phyloP scores from a whole-genome alignment of 352 stramenopile species.

The Pythium monospermum region DNA sequence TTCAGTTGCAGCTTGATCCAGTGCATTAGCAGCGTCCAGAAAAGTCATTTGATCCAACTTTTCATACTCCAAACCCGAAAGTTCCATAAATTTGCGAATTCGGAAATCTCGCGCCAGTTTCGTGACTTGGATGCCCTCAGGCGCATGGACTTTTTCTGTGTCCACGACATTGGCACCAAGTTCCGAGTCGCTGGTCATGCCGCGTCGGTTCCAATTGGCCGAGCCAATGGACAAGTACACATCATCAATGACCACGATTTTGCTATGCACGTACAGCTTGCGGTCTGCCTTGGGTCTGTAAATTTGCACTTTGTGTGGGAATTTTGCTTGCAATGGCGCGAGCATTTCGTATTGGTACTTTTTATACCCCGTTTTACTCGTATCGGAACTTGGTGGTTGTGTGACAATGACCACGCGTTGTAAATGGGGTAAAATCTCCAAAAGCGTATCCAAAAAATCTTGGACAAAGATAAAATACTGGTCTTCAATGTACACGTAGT shows the following conservation, averaged over 20 bases:
- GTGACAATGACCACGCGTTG: conserved; percentile 47
- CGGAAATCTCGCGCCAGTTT: conserved; percentile 42
- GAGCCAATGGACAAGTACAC: conserved; percentile 57
- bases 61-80: conserved; percentile 30
- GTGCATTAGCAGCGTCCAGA: conserved; percentile 32
- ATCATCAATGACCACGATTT: conserved; percentile 56
- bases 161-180: conserved; percentile 53
- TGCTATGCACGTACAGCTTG: conserved; percentile 49
- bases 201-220: conserved; percentile 64
- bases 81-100: conserved; percentile 60
- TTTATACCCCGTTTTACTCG: conserved; percentile 29
- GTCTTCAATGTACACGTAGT: conserved; percentile 67
- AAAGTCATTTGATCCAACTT: conserved; percentile 39
- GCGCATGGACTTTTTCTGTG: conserved; percentile 22
- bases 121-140: conserved; percentile 30
- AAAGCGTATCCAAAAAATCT: conserved; percentile 33
- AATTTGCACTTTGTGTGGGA: conserved; percentile 45
- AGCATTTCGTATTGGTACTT: conserved; percentile 61
- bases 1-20: conserved; percentile 8
- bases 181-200: conserved; percentile 63
- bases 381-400: conserved; percentile 19
- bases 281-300: conserved; percentile 35
- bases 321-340: conserved; percentile 30
- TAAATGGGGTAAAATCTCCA: conserved; percentile 37
- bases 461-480: conserved; percentile 60